Base-by-base conservation (phyloP, 2,329 filamentous ascomycete species). In the Fusarium stilboides region DNA sequence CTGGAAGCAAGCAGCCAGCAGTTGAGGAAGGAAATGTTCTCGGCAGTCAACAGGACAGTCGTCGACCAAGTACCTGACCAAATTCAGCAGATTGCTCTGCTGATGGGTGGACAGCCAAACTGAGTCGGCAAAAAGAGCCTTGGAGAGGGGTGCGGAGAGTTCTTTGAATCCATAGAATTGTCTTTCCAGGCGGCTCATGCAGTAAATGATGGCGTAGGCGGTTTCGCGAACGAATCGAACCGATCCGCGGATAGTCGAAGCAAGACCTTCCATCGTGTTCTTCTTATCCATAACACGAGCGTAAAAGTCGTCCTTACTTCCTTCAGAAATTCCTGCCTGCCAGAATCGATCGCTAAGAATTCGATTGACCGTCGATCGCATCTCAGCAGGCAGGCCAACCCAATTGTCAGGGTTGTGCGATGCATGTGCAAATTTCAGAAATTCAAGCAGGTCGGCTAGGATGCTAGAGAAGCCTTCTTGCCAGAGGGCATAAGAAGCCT, bases 271-370 rank as follows among this genome's bases (percentile, higher is more conserved):
- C 58, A 97, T 88, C 0, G 94, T 97, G 40, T 87, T 88, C 79
- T 94, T 97, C 57, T 96, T 97, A 33, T 94, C 92, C 57, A 94
- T 89, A 3, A 99, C 95, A 40, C 93, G 89, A 33, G 94, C 92
- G 79, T 98, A 98, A 77, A 99, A 99, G 61, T 98, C 95, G 67
- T 98, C 96, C 77, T 96, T 94, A 73, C 93, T 98, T 26, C 97
- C 96, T 65, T 91, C 92, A 0, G 96, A 98, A 51, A 99, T 99
- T 12, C 96, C 96, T 8, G 94, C 94, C 83, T 99, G 96, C 96
- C 96, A 99, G 78, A 99, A 99, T 24, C 96, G 88, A 79, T 99
- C 96, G 15, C 94, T 97, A 22, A 99, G 83, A 20, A 98, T 94
- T 22, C 93, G 88, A 43, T 89, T 88, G 39, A 98, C 92, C 53